Base-by-base conservation (phyloP, 495 filamentous ascomycete genomes). In the Chaetomium cochliodes region DNA sequence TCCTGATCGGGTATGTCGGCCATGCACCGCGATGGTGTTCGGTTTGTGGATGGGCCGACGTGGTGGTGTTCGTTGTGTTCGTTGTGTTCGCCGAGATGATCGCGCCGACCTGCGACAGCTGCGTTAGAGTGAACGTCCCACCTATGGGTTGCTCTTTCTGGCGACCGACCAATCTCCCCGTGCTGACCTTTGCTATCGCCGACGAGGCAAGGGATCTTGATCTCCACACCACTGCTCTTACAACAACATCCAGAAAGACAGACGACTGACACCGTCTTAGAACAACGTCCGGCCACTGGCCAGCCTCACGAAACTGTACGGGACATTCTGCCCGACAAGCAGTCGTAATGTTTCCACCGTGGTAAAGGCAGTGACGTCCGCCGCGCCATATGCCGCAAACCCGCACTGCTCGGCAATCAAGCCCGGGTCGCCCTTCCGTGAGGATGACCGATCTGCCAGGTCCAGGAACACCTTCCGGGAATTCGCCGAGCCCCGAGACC, bases 301-400 rank as follows among this genome's bases (percentile, higher is more conserved):
- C 77, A 93, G 80, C 46, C 90, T 75, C 42, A 92, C 90, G 78
- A 94, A 94, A 75, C 91, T 91, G 78, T 91, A 92, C 28, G 89
- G 88, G 42, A 94, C 90, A 72, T 92, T 92, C 80, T 92, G 88
- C 18, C 91, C 90, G 11, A 93, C 90, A 11, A 94, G 79, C 66
- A 93, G 69, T 52, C 90, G 79, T 12, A 93, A 75, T 41, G 88
- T 93, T 74, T 92, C 89, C 18, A 92, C 90, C 22, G 89, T 92
- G 13, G 89, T 92, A 77, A 90, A 93, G 0, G 90, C 90, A 70
- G 84, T 88, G 33, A 92, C 88, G 69, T 93, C 90, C 26, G 87
- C 88, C 41, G 87, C 85, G 3, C 89, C 89, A 74, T 93, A 93
- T 12, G 88, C 88, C 42, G 87, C 89, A 82, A 90, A 93, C 5